Evolutionary conservation across 1,284 basidiomycete species (phyloP), one percentile per base, ranked within the genome.

Genomic region (Papiliotrema terrestris): DNA sequence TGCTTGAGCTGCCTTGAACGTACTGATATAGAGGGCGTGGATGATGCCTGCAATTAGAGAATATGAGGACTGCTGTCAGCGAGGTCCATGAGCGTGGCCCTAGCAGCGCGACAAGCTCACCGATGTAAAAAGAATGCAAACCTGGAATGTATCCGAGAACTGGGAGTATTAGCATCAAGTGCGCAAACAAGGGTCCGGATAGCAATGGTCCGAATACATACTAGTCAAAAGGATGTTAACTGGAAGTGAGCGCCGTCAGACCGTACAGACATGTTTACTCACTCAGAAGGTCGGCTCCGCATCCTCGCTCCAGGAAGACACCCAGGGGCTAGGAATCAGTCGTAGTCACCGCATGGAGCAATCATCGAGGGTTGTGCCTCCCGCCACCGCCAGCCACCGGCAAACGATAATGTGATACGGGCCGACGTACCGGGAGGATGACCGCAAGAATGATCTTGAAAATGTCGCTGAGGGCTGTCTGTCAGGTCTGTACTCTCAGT

Each of bases 221-320:
- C 63, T 61, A 53, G 68, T 71, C 36, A 72, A 62, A 8, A 71
- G 63, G 54, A 72, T 71, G 63, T 66, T 66, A 56, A 68, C 58
- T 60, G 52, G 32, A 42, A 42, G 25, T 37, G 6, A 42, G 37
- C 42, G 29, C 29, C 45, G 20, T 8, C 17, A 39, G 23, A 41
- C 8, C n/a, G 11, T 25, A n/a, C 9, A 45, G 3, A 13, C 3
- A 8, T 20, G 43, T 15, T n/a, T 15, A 55, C 53, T 55, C 44
- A 57, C 56, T 68, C 49, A 73, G 60, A 52, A 73, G 57, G 54
- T 71, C 69, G 32, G 64, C 66, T 44, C 57, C 57, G 56, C 71
- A 73, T 47, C 71, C 71, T 54, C 68, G 62, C 65, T 73, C 71
- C 37, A 73, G 68, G 71, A 73, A 73, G 50, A 73, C 71, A 61